These are phyloP conservation scores for Dinochytrium kinnereticum DNA, from an alignment of 371 early-diverging fungal genomes.

Conservation along the genomic window DNA sequence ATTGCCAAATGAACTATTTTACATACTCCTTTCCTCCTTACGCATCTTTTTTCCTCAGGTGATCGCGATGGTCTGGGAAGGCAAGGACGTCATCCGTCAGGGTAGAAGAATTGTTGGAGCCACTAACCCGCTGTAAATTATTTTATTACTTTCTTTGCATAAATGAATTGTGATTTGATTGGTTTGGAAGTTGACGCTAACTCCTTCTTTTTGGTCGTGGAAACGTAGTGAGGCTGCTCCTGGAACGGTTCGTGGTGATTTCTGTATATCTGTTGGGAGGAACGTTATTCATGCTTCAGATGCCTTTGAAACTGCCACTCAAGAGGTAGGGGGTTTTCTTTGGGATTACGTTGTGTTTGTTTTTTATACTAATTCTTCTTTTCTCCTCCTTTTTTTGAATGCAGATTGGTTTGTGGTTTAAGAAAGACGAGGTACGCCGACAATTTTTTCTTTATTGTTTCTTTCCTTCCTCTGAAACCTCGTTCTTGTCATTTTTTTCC, in stretches of 20 bases:
- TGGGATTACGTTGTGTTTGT: too few species aligned
- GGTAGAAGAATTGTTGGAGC: conserved; percentile 61
- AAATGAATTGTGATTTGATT: neutral
- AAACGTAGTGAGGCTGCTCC: conserved; percentile 34
- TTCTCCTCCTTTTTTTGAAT: neutral
- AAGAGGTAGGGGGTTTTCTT: conserved; percentile 20
- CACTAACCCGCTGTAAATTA: conserved; percentile 61
- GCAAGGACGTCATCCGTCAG: conserved; percentile 58
- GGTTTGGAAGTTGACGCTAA: too few species aligned
- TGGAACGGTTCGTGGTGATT: conserved; percentile 65
- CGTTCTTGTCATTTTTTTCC: neutral
- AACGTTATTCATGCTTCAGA: conserved; percentile 66
- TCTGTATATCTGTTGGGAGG: conserved; percentile 46
- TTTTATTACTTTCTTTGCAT: conserved; percentile 3
- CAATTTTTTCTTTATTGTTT: neutral
- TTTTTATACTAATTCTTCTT: too few species aligned
- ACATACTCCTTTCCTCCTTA: conserved; percentile 14
- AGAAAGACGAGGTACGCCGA: conserved; percentile 18
- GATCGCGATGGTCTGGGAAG: conserved; percentile 52
- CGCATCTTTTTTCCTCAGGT: neutral
- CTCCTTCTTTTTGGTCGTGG: too few species aligned
- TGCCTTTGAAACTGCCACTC: conserved; percentile 38
- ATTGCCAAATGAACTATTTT: too few species aligned
- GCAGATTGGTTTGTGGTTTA: conserved; percentile 35
- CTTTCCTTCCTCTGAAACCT: neutral